phyloP scores from a whole-genome alignment of 139 green algal genomes.

The Diplosphaera chodatii region DNA sequence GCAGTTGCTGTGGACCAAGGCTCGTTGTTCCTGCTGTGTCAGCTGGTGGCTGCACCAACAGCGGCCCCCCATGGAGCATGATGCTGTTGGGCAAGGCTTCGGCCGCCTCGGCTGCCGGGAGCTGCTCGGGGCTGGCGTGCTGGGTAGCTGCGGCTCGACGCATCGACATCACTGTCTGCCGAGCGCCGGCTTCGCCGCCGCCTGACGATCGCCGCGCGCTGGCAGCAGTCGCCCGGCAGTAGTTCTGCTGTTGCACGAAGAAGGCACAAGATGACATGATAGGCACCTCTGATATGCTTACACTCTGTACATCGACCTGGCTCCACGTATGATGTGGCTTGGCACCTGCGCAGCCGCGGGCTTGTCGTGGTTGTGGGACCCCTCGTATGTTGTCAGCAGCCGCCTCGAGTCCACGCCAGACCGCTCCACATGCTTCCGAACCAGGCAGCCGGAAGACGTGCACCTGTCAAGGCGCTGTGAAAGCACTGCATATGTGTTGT shows the following conservation, averaged over 20 bases:
- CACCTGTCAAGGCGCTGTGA: too few relatives aligned
- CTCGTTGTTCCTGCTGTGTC: too few relatives aligned
- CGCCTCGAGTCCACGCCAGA: conserved; percentile 29
- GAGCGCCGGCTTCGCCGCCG: not conserved
- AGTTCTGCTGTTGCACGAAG: not conserved
- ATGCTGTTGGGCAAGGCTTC: too few relatives aligned
- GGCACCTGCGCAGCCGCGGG: conserved; percentile 10
- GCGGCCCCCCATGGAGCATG: too few relatives aligned
- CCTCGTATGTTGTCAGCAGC: conserved; percentile 78
- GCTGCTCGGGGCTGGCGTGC: not conserved
- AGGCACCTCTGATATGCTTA: too few relatives aligned
- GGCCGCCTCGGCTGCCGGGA: not conserved
- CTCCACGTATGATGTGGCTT: too few relatives aligned
- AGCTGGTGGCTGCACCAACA: too few relatives aligned
- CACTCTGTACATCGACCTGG: too few relatives aligned
- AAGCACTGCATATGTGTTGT: too few relatives aligned
- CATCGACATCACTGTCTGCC: too few relatives aligned
- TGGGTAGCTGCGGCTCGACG: not conserved
- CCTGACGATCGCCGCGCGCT: not conserved
- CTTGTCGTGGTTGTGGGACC: conserved; percentile 55
- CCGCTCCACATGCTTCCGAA: conserved; percentile 85
- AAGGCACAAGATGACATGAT: too few relatives aligned
- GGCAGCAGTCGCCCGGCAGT: not conserved
- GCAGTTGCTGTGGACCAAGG: too few relatives aligned
- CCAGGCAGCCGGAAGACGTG: conserved; percentile 68